These are phyloP conservation scores for Blastobotrys raffinosifermentans DNA, from an alignment of 1,139 yeast species.

Conservation along the genomic window DNA sequence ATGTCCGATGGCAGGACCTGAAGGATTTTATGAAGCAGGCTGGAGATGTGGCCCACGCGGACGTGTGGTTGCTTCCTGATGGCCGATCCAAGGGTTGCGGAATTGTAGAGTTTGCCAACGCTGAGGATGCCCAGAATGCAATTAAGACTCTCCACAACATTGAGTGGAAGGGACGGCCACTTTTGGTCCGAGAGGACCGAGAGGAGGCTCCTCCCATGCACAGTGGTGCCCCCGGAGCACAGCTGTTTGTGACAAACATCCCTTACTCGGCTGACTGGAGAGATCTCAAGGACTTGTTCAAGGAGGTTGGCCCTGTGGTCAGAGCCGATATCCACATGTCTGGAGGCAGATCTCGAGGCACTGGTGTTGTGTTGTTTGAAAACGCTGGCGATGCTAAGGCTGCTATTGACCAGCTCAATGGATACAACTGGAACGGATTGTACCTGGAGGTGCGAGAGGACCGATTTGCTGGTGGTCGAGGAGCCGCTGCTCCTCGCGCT, in stretches of 20 bases:
- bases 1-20: conserved; percentile 54
- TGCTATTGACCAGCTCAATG: conserved; percentile 88
- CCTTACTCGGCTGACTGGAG: conserved; percentile 83
- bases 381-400: conserved; percentile 78
- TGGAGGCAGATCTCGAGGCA: conserved; percentile 79
- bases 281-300: conserved; percentile 76
- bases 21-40: conserved; percentile 57
- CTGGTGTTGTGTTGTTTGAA: conserved; percentile 87
- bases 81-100: conserved; percentile 69
- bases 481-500: conserved; percentile 4
- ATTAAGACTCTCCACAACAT: conserved; percentile 65
- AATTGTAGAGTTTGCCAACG: conserved; percentile 75
- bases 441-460: conserved; percentile 63
- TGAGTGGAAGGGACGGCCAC: conserved; percentile 67
- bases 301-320: conserved; percentile 65
- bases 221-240: conserved; percentile 36
- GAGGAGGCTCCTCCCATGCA: conserved; percentile 22
- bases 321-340: conserved; percentile 76
- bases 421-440: conserved; percentile 87
- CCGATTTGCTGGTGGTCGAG: conserved; percentile 33
- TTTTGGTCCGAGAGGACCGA: conserved; percentile 71
- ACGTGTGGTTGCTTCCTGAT: conserved; percentile 76
- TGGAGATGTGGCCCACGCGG: conserved; percentile 79
- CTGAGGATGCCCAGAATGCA: conserved; percentile 69
- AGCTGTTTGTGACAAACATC: conserved; percentile 74